Base-by-base conservation (phyloP, 75 land plant genomes). In the Isoetes taiwanensis region DNA sequence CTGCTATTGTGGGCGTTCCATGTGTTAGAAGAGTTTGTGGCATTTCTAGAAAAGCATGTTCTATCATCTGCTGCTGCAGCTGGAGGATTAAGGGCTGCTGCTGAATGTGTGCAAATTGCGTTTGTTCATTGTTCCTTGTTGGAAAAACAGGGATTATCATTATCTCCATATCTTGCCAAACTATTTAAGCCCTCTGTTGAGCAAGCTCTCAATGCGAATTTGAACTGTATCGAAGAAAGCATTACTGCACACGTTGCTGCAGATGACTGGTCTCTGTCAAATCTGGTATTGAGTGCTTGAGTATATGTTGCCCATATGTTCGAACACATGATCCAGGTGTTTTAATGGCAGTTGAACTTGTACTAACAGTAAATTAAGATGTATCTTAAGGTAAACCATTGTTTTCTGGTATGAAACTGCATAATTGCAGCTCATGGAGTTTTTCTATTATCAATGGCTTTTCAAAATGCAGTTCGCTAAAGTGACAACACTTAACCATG, bases 201-300 rank as follows among this genome's bases (percentile, higher is more conserved):
- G 72, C 64, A 64, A 33, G 69, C 65, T 34, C 34, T 81, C 25
- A 48, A 55, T 6, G 56, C 37, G 16, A 58, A 68, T 56, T 39
- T 78, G 46, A 65, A 61, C 2, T 66, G 76, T 35, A 65, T 68
- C 10, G 77, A 62, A 58, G 73, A 74, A 48, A 68, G 60, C 29
- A 55, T 78, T 12, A 31, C 52, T 57, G 64, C 68, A 4, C 46
- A 57, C 54, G 43, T 69, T 24, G 69, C 73, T 30, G 50, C 52
- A 57, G 84, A 81, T 54, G 56, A 70, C 60, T 81, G 84, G 84
- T 52, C 39, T 60, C 59, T 78, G 14, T 41, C 65, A 8, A 64
- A 55, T 41, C 40, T 67, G 56, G 21, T 57, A n/a, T n/a, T n/a
- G n/a, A n/a, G n/a, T n/a, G n/a, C n/a, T n/a, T n/a, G n/a, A n/a